Base-by-base conservation (phyloP, 768 basidiomycete species). In the Macrolepiota albuminosa region DNA sequence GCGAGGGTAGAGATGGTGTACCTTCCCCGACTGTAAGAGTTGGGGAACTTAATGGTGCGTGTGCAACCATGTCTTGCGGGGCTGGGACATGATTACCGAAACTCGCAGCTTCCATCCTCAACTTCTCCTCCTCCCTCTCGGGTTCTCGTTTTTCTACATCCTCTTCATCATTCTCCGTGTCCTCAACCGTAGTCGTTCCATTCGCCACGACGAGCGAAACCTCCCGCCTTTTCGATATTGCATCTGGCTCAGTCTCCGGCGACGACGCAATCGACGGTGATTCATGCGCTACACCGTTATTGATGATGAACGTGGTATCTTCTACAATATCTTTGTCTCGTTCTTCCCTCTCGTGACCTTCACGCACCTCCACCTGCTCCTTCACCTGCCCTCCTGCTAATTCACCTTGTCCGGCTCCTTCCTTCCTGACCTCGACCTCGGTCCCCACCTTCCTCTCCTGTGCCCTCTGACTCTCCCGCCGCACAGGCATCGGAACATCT, bases 211-310 rank as follows among this genome's bases (percentile, higher is more conserved):
- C 63, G 7, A 68, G 60, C 3, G 64, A 65, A 11, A 60, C 65
- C 7, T 58, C 34, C 33, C 53, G 54, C 34, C 24, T 36, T 31
- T 49, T 63, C 39, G 40, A 60, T 34, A 64, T 54, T 31, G 56
- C 49, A 43, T 66, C 64, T 4, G 68, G 66, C n/a, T 72, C 69
- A 1, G 70, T 70, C 31, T 60, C 62, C 2, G 64, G 64, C 10
- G 61, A 58, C 11, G 57, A 50, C 18, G 59, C 45, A 47, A 64
- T 36, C n/a, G 66, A 68, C 24, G 65, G 63, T 3, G 63, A 59
- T 39, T 62, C 66, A 7, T 62, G 53, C 31, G 36, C 46, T 16
- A 33, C 43, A 46, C 37, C 29, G 1, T 33, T 21, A 16, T n/a
- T 21, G 2, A 24, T 18, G 13, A 51, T 14, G 14, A 51, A 48